Conservation (phyloP, 768 basidiomycete genomes). For the Albatrellus ellisii region DNA sequence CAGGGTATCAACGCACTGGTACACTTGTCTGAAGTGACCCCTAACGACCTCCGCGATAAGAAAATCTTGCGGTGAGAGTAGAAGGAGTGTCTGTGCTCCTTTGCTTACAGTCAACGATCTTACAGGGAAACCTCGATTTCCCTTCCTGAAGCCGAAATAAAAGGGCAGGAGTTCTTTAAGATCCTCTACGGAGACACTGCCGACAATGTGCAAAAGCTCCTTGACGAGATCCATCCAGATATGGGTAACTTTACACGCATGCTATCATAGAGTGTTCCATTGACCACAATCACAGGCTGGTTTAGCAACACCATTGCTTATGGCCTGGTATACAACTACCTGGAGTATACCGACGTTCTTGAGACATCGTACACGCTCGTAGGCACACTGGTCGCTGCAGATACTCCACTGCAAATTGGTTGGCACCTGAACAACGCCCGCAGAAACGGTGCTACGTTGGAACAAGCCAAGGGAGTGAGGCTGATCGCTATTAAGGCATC, state of each 20-base stretch:
- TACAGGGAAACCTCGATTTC: slow-evolving; percentile 29
- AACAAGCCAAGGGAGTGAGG: slow-evolving; percentile 40
- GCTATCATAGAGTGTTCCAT: neutral
- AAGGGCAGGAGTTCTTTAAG: slow-evolving; percentile 32
- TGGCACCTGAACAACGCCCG: slow-evolving; percentile 53
- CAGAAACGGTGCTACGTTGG: slow-evolving; percentile 38
- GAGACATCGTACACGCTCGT: slow-evolving; percentile 51
- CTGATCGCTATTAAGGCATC: slow-evolving; percentile 41
- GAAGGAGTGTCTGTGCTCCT: neutral
- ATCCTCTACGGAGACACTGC: slow-evolving; percentile 46
- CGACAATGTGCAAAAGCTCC: slow-evolving; percentile 29
- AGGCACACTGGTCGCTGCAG: slow-evolving; percentile 46
- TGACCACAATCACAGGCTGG: slow-evolving; percentile 27
- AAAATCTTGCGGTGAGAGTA: slow-evolving; percentile 29
- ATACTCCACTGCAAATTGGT: slow-evolving; percentile 47
- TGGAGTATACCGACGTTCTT: slow-evolving; percentile 30
- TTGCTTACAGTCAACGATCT: neutral
- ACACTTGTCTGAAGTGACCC: slow-evolving; percentile 36
- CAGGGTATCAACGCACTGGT: slow-evolving; percentile 48
- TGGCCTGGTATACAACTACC: slow-evolving; percentile 39
- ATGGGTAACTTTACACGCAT: slow-evolving; percentile 30
- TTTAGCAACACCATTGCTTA: slow-evolving; percentile 42
- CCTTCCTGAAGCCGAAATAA: slow-evolving; percentile 28
- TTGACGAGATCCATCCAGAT: slow-evolving; percentile 45
- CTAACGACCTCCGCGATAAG: slow-evolving; percentile 36